Evolutionary conservation across 305 asterid species (phyloP), one percentile per base, ranked within the genome.

Genomic region (Fraxinus greggii): DNA sequence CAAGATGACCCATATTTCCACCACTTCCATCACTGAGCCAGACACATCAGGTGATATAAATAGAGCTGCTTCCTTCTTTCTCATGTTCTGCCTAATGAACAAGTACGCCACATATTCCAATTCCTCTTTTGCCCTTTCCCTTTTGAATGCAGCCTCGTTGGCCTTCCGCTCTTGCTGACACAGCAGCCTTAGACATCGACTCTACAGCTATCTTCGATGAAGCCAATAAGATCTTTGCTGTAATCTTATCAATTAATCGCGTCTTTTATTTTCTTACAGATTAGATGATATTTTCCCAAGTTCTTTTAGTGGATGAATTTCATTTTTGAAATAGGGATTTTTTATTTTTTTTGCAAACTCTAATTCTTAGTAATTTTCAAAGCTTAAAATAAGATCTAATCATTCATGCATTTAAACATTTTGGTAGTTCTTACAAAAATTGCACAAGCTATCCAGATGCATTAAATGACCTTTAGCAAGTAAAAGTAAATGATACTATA

Each of bases 101-200:
- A 93, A 81, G 82, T 76, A 77, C 0, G 93, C 90, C 8, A 92
- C 88, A 38, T 88, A 89, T 72, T 91, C 97, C 86, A 92, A 75
- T 0, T 93, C 93, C 79, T 89, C 95, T 83, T 89, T 89, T 3
- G 98, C 99, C 76, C 94, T 88, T 82, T 93, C 92, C 86, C 94
- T 81, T 2, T 97, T 80, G 65, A 76, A 79, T 0, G 94, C 94
- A 0, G 98, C 96, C 84, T 93, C 97, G 84, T 79, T 92, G 0
- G 90, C 95, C 82, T 89, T 78, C 87, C 90, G 86, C 88, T 76
- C 80, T 90, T 0, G 94, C 90, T 0, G 87, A 90, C 81, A 63
- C 84, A 1, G 92, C 94, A 0, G 97, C 95, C 74, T 86, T 90
- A 73, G 83, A 90, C 94, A 93, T 87, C 1, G 93, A 90, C 21